Conservation (phyloP, 306 rosid genomes). For the Trichosanthes cucumerina region DNA sequence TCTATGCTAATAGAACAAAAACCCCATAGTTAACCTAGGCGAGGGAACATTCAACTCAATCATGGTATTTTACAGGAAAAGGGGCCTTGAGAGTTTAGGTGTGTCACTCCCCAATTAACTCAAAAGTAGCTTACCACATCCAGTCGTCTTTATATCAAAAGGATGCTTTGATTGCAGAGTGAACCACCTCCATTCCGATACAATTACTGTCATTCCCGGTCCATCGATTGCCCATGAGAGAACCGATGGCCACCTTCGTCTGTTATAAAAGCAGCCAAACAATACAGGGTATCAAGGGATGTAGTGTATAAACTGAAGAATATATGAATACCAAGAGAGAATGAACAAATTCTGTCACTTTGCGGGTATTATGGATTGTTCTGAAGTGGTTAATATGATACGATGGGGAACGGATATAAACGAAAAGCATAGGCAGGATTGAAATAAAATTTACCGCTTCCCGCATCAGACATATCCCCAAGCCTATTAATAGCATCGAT, state of each 20-base stretch:
- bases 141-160: conserved; percentile 2
- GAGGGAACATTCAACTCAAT: conserved; percentile 16
- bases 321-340: background rate
- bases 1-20: conserved; percentile 18
- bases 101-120: conserved; percentile 16
- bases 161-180: background rate
- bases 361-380: background rate
- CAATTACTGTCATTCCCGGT: conserved; percentile 17
- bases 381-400: background rate
- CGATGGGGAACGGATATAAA: background rate
- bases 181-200: background rate
- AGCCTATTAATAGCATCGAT: conserved; percentile 73
- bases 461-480: conserved; percentile 69
- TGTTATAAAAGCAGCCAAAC: conserved; percentile 24
- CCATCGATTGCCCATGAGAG: conserved; percentile 40
- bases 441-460: conserved; percentile 50
- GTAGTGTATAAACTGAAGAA: background rate
- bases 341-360: background rate
- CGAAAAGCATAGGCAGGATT: background rate
- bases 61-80: conserved; percentile 29
- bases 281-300: conserved; percentile 1
- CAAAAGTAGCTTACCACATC: conserved; percentile 10
- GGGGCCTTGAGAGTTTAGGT: conserved; percentile 8
- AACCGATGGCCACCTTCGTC: conserved; percentile 52
- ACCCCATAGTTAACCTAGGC: conserved; percentile 24